Percentiles rank a stretch among this genome's conserved stretches.
phyloP scores from a whole-genome alignment of 495 filamentous ascomycete genomes.

The Pseudoneurospora amorphoporcata region DNA sequence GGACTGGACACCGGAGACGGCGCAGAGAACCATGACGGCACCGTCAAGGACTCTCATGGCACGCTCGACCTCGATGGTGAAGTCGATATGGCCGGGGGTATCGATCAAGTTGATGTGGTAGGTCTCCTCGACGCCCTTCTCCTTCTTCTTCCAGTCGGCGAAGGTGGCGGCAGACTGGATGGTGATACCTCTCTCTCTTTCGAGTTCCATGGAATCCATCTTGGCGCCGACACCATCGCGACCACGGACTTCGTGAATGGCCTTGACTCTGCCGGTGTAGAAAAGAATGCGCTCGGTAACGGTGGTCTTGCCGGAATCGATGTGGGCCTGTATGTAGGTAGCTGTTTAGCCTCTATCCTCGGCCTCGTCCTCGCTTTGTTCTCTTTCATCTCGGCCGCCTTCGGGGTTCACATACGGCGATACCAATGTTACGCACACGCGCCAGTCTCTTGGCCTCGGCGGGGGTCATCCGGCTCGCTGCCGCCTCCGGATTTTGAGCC shows the following conservation, averaged over 20 bases:
- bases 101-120: conserved; percentile 99
- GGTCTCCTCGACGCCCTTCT: conserved; percentile 67
- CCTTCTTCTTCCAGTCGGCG: conserved; percentile 86
- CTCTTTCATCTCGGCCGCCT: background rate
- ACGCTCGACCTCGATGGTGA: conserved; percentile 98
- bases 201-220: conserved; percentile 99
- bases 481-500: conserved; percentile 33
- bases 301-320: conserved; percentile 98
- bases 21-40: conserved; percentile 97
- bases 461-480: conserved; percentile 54
- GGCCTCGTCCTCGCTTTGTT: background rate
- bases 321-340: conserved; percentile 62
- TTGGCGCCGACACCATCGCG: conserved; percentile 95
- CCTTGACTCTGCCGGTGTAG: conserved; percentile 94
- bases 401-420: conserved; percentile 56
- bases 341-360: conserved; percentile 14
- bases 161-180: conserved; percentile 98
- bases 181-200: conserved; percentile 96
- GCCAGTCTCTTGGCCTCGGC: conserved; percentile 66
- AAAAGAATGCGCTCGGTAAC: conserved; percentile 94
- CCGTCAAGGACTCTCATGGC: conserved; percentile 94
- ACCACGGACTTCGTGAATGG: conserved; percentile 95
- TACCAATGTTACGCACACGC: conserved; percentile 90
- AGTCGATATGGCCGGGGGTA: conserved; percentile 98
- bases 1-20: conserved; percentile 91